These are phyloP conservation scores for Suillus clintonianus DNA, from an alignment of 768 basidiomycete species.

Conservation along the genomic window DNA sequence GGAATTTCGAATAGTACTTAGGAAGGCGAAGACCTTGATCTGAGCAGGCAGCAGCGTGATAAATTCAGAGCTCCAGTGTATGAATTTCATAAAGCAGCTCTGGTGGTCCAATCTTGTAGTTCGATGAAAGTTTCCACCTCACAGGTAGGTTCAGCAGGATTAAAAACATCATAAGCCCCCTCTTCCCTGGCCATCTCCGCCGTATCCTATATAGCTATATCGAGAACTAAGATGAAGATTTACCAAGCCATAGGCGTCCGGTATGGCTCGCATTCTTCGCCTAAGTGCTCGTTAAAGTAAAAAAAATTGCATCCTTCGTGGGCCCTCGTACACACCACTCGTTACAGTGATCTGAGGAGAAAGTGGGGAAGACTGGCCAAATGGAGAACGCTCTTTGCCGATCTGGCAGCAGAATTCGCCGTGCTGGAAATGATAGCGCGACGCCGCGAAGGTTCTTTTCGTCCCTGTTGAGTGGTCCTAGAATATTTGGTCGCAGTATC, in stretches of 20 bases:
- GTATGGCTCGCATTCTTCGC: slow-evolving; percentile 33
- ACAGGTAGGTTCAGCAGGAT: slow-evolving; percentile 38
- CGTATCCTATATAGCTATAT: slow-evolving; percentile 48
- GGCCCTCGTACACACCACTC: slow-evolving; percentile 69
- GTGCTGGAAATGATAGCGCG: slow-evolving; percentile 60
- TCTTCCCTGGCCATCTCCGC: slow-evolving; percentile 46
- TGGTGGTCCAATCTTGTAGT: slow-evolving; percentile 52
- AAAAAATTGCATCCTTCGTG: slow-evolving; percentile 58
- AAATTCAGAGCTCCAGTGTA: not conserved
- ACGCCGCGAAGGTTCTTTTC: slow-evolving; percentile 62
- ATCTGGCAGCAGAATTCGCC: slow-evolving; percentile 29
- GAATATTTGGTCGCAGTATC: slow-evolving; percentile 52
- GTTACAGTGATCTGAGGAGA: slow-evolving; percentile 58
- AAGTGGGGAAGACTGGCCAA: not conserved
- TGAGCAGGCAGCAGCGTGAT: not conserved
- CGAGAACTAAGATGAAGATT: not conserved
- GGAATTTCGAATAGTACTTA: not conserved
- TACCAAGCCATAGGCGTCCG: not conserved
- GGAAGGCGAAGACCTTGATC: not conserved
- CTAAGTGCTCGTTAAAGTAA: slow-evolving; percentile 70
- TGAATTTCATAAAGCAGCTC: slow-evolving; percentile 40
- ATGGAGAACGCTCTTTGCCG: slow-evolving; percentile 9
- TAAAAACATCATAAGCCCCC: slow-evolving; percentile 52
- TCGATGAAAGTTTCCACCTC: slow-evolving; percentile 60
- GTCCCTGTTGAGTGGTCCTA: slow-evolving; percentile 53